Percentiles rank a stretch among this genome's conserved stretches.
Evolutionary conservation across 1,284 basidiomycete species (phyloP).

Genomic region (Thelephora terrestris): DNA sequence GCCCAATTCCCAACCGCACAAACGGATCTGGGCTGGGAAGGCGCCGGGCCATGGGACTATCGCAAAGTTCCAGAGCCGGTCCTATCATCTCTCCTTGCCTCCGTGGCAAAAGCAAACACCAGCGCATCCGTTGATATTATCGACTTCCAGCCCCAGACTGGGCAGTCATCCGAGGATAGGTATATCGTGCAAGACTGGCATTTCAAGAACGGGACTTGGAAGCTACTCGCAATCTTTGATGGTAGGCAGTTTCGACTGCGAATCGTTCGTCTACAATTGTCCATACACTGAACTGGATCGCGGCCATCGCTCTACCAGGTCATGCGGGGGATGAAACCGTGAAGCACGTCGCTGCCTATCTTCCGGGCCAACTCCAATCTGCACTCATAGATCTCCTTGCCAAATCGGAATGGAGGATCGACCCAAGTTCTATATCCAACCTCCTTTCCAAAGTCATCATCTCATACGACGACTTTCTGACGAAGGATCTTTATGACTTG

Average conservation of each 20-base stretch:
- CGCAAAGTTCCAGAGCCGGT: constrained; percentile 1
- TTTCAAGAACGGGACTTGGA: constrained; percentile 38
- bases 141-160: constrained; percentile 41
- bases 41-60: background rate
- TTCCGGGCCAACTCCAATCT: constrained; percentile 47
- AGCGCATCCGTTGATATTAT: constrained; percentile 36
- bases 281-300: constrained; percentile 4
- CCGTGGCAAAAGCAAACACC: constrained; percentile 21
- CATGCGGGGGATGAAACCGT: constrained; percentile 62
- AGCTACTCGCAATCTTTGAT: constrained; percentile 59
- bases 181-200: constrained; percentile 48
- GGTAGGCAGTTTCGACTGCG: constrained; percentile 28
- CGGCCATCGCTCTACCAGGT: constrained; percentile 25
- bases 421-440: constrained; percentile 27
- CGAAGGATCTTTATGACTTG: constrained; percentile 49
- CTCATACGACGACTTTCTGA: constrained; percentile 58
- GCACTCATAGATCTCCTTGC: constrained; percentile 14
- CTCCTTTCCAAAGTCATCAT: constrained; percentile 44
- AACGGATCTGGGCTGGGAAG: background rate
- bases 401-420: constrained; percentile 23
- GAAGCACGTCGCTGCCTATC: constrained; percentile 52
- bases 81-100: background rate
- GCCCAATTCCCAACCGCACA: background rate
- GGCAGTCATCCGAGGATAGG: constrained; percentile 36
- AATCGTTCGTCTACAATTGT: background rate